A percentile compares a stretch with the other conserved stretches of the same genome.
Conservation (phyloP, 208 protist genomes). For the Leptomonas pyrrhocoris region DNA sequence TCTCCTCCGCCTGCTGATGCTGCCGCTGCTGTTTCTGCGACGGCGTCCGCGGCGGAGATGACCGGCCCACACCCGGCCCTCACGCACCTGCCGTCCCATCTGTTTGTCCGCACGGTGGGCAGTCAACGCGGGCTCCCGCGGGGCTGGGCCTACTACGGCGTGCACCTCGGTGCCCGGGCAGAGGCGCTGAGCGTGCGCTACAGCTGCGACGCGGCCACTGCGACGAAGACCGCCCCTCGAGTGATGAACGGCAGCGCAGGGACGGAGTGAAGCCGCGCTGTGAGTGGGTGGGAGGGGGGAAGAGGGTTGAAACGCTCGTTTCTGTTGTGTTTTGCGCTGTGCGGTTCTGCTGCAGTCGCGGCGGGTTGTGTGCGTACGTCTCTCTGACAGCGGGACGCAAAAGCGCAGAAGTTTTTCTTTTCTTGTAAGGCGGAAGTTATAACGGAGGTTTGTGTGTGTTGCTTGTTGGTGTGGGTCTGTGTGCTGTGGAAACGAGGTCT, state of each 20-base stretch:
- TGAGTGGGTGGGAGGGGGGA: too few relatives aligned
- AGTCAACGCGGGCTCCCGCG: conserved; percentile 59
- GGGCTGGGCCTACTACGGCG: conserved; percentile 66
- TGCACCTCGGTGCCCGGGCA: conserved; percentile 68
- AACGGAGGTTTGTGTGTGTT: too few relatives aligned
- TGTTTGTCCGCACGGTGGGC: conserved; percentile 53
- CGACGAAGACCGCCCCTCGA: conserved; percentile 17
- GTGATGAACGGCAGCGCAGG: background rate
- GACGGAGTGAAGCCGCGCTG: background rate
- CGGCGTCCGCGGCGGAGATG: background rate
- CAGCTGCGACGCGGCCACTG: conserved; percentile 38
- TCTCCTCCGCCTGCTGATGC: too few relatives aligned
- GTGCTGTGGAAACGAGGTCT: too few relatives aligned
- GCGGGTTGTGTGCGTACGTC: too few relatives aligned
- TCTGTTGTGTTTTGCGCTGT: too few relatives aligned
- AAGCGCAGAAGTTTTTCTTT: too few relatives aligned
- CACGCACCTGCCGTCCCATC: conserved; percentile 59
- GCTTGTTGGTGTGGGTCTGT: too few relatives aligned
- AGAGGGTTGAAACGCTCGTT: too few relatives aligned
- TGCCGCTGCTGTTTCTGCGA: background rate
- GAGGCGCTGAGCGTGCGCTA: conserved; percentile 64
- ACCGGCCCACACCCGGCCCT: conserved; percentile 49
- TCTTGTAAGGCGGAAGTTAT: too few relatives aligned
- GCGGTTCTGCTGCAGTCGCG: too few relatives aligned
- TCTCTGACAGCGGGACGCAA: too few relatives aligned